Conservation (phyloP, 768 basidiomycete species). For the Clathrus columnatus region DNA sequence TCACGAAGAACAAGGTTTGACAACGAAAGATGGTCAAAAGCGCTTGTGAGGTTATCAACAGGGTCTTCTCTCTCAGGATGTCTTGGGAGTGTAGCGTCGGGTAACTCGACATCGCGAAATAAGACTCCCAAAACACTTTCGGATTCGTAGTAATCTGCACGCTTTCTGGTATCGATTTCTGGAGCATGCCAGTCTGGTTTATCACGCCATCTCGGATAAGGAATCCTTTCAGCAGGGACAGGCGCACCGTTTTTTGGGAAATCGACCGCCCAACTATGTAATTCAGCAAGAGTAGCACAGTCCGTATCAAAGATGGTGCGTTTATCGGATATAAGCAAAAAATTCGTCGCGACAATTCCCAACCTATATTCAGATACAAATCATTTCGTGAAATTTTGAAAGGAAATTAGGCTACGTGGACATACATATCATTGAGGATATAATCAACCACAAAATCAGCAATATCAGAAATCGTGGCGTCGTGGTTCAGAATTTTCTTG, state of each 20-base stretch:
- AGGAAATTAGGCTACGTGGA: not conserved
- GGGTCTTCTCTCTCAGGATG: constrained; percentile 15
- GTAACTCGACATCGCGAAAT: constrained; percentile 54
- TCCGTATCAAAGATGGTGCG: constrained; percentile 39
- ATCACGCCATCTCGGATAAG: constrained; percentile 22
- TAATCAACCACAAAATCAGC: constrained; percentile 64
- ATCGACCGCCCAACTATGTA: constrained; percentile 60
- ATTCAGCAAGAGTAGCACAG: constrained; percentile 43
- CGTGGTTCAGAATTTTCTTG: constrained; percentile 36
- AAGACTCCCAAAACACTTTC: constrained; percentile 48
- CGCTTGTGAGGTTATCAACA: not conserved
- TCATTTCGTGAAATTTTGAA: constrained; percentile 20
- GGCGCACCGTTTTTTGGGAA: constrained; percentile 52
- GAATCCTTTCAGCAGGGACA: constrained; percentile 36
- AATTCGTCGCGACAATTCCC: constrained; percentile 52
- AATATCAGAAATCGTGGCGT: constrained; percentile 53
- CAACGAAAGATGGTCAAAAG: not conserved
- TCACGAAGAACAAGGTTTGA: not conserved
- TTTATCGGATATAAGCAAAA: constrained; percentile 54
- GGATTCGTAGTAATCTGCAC: constrained; percentile 41
- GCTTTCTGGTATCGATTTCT: constrained; percentile 29
- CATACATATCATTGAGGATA: constrained; percentile 51
- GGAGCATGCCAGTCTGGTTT: constrained; percentile 63
- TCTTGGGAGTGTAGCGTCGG: constrained; percentile 27
- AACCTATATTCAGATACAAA: constrained; percentile 41